Percentiles rank a stretch among this genome's conserved stretches.
phyloP scores from a whole-genome alignment of 2,329 filamentous ascomycete species.

The Cryphonectria carpinicola region DNA sequence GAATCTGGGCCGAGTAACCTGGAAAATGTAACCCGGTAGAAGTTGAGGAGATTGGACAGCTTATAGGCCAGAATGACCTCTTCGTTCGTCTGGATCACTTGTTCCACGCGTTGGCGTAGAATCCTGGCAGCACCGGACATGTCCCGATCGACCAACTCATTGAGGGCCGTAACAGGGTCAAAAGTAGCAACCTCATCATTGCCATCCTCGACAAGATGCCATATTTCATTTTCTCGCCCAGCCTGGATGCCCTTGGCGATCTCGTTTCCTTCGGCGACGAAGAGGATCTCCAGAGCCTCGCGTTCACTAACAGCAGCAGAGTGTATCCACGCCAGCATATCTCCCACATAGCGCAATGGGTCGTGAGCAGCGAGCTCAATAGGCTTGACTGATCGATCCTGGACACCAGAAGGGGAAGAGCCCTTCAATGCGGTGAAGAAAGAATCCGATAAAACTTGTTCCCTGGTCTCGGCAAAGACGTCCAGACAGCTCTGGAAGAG shows the following conservation, averaged over 20 bases:
- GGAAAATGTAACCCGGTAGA: slow-evolving; percentile 85
- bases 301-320: slow-evolving; percentile 92
- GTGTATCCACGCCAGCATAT: slow-evolving; percentile 98
- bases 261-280: slow-evolving; percentile 87
- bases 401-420: slow-evolving; percentile 58
- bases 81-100: slow-evolving; percentile 90
- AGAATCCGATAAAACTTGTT: slow-evolving; percentile 82
- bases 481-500: slow-evolving; percentile 94
- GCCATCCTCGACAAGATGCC: slow-evolving; percentile 69
- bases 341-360: slow-evolving; percentile 85
- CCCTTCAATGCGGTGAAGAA: slow-evolving; percentile 91
- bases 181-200: slow-evolving; percentile 60
- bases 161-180: slow-evolving; percentile 79
- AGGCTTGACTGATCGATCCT: slow-evolving; percentile 73
- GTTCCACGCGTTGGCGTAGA: slow-evolving; percentile 87
- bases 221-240: slow-evolving; percentile 81
- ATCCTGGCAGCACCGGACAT: slow-evolving; percentile 79
- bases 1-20: slow-evolving; percentile 75
- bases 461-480: slow-evolving; percentile 87
- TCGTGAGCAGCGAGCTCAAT: slow-evolving; percentile 96
- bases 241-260: slow-evolving; percentile 81
- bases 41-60: slow-evolving; percentile 83
- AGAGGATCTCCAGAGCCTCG: slow-evolving; percentile 88
- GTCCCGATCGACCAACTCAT: slow-evolving; percentile 85
- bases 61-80: slow-evolving; percentile 88